Base-by-base conservation (phyloP, 2,329 filamentous ascomycete genomes). In the Colletotrichum tropicicola region DNA sequence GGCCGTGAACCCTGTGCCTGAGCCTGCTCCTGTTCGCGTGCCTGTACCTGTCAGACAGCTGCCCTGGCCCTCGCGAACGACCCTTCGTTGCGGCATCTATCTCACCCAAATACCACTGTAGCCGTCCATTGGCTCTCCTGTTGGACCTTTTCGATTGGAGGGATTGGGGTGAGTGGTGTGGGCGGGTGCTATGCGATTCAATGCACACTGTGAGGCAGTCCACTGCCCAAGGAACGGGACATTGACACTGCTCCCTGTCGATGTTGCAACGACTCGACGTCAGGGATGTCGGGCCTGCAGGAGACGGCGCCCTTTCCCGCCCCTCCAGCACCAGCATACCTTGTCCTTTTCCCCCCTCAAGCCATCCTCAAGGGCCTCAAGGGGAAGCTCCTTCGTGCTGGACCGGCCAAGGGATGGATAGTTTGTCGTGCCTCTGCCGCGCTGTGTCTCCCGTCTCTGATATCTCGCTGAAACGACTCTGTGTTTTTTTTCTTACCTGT, bases 231-330 rank as follows among this genome's bases (percentile, higher is more conserved):
- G 60, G 35, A 48, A 64, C 55, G 60, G 60, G 47, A 60, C 47
- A 27, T 27, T 25, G 47, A 54, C 19, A 49, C 48, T 21, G 21
- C 23, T 44, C 61, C 61, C 35, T 54, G 57, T 61, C 48, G 44
- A 30, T n/a, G 61, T 56, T 45, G 37, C 61, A 65, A 54, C 43
- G 13, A 30, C 19, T 65, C 56, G 43, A 30, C n/a, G 28, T 61
- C 57, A 41, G 48, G 61, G 43, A 61, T 65, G 49, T 61, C 51
- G n/a, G n/a, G n/a, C n/a, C 61, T 65, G 61, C 61, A 65, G 61
- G 57, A 60, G 49, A 65, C 57, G 61, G 43, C 56, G 43, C 27
- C 25, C 61, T 61, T 49, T 65, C 61, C 61, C 61, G 61, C 57
- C 57, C 61, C 61, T 65, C 57, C 61, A 55, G 56, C 56, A 55